Conservation (phyloP, 2,329 filamentous ascomycete species). For the Blastomyces percursus region DNA sequence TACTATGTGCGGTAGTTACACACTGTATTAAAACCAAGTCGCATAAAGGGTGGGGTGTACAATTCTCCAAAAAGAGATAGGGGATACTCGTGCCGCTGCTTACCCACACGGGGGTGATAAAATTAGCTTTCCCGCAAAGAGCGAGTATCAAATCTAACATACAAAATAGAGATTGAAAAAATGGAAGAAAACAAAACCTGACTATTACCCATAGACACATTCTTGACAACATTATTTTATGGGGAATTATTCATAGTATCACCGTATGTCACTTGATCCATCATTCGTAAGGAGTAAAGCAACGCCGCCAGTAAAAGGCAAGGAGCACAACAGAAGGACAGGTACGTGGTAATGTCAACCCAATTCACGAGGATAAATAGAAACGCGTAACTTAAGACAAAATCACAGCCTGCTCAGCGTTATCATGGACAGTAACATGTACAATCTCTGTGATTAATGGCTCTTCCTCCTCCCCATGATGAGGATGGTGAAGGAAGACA, state of each 20-base stretch:
- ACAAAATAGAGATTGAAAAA: background rate
- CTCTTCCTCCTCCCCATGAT: constrained; percentile 12
- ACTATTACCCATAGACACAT: background rate
- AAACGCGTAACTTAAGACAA: background rate
- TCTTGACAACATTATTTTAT: background rate
- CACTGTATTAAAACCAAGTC: too few relatives aligned
- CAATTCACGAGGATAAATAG: background rate
- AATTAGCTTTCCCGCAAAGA: background rate
- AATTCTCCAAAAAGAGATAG: too few relatives aligned
- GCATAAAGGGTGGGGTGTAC: too few relatives aligned
- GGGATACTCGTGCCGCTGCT: too few relatives aligned
- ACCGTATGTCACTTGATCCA: background rate
- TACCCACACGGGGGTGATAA: background rate
- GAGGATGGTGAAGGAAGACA: constrained; percentile 19
- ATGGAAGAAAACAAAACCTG: background rate
- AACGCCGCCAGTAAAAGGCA: background rate
- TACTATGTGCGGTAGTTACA: too few relatives aligned
- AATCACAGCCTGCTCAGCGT: background rate
- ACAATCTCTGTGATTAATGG: constrained; percentile 17
- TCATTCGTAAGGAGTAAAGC: background rate
- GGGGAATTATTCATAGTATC: background rate
- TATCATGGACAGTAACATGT: constrained; percentile 21
- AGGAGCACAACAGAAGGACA: background rate
- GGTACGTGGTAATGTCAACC: background rate
- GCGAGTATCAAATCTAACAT: background rate